Base-by-base conservation (phyloP, 345 rosid genomes). In the Eucalyptus pauciflora region DNA sequence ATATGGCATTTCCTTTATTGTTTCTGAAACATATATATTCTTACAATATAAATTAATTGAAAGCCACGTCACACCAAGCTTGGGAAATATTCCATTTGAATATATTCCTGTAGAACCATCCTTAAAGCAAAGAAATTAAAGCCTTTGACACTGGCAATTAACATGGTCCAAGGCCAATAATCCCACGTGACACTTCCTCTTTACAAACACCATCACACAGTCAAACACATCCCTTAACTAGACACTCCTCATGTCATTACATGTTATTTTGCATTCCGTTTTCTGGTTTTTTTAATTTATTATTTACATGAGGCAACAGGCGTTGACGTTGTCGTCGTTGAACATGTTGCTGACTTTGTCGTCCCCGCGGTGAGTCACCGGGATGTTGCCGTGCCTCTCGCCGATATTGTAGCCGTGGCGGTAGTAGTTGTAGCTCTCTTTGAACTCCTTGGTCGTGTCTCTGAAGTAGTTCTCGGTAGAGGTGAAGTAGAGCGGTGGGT, bases 321-420 rank as follows among this genome's bases (percentile, higher is more conserved):
- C 99, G 50, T 96, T 95, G 76, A 96, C 99, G 67, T 96, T 97
- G 86, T 97, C 99, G 64, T 97, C 99, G 89, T 95, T 97, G 92
- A 96, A 97, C 95, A 97, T 76, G 94, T 97, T 96, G 92, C 99
- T 96, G 91, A 97, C 98, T 85, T 91, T 94, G 92, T 97, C 99
- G 62, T 97, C 99, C 87, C 99, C 99, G 12, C 99, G 95, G 46
- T 87, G 93, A 87, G 94, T 94, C 29, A 94, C 93, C 2, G 95
- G 99, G 22, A 96, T 93, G 89, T 89, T 93, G 49, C 99, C 99
- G 86, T 94, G 99, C 88, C 92, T 92, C 12, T 95, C 96, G 3
- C 94, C 92, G 17, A 91, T 85, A 86, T 96, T 97, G 91, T 97
- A 97, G 81, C 99, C 99, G 76, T 96, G 99, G 67, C 93, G 88